phyloP scores from a whole-genome alignment of 345 rosid species.

The Eutrema heterophyllum region DNA sequence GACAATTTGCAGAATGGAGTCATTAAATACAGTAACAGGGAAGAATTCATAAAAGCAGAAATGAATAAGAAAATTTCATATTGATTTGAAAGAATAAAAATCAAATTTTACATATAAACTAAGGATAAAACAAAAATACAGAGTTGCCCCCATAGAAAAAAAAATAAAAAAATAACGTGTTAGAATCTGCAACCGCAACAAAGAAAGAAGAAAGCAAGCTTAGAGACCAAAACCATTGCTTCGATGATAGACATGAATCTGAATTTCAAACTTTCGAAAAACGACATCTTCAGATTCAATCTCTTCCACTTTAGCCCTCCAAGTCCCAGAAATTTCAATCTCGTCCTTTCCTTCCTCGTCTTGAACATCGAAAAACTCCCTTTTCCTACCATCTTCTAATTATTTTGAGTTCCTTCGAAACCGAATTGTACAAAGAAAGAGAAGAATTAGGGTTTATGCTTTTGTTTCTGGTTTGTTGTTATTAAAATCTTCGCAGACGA shows the following conservation, averaged over 20 bases:
- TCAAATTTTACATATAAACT: not conserved
- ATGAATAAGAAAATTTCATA: not conserved
- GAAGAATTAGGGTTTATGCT: not conserved
- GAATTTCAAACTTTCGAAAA: constrained; percentile 10
- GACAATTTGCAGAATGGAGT: not conserved
- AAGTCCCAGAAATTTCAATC: constrained; percentile 21
- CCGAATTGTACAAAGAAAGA: not conserved
- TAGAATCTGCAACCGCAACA: constrained; percentile 26
- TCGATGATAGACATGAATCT: constrained; percentile 24
- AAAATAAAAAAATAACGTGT: not conserved
- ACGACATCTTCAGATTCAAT: constrained; percentile 29
- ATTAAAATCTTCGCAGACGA: not conserved
- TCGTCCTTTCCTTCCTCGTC: constrained; percentile 28
- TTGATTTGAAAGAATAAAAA: not conserved
- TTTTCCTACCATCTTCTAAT: not conserved
- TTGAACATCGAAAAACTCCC: constrained; percentile 1
- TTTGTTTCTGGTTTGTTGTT: not conserved
- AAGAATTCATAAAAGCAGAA: not conserved
- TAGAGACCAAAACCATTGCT: constrained; percentile 26
- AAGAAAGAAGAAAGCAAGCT: constrained; percentile 25
- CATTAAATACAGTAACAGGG: not conserved
- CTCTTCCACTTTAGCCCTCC: constrained; percentile 23
- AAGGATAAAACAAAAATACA: not conserved
- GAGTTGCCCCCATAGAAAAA: not conserved
- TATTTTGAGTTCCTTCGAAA: not conserved